Base-by-base conservation (phyloP, 2,329 filamentous ascomycete genomes). In the Beauveria sp. region DNA sequence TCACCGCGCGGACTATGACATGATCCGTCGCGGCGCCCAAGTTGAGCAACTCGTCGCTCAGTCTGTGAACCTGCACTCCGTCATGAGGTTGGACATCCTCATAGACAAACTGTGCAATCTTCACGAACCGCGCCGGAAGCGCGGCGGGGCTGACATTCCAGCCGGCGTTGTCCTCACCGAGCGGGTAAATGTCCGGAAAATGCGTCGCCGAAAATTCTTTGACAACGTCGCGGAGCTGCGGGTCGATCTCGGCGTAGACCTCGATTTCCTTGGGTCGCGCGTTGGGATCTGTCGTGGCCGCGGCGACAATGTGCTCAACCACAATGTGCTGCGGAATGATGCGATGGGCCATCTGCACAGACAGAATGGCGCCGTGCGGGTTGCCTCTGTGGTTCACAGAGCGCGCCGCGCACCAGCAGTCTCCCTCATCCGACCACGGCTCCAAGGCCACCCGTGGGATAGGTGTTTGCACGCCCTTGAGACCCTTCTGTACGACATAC, bases 321-420 rank as follows among this genome's bases (percentile, higher is more conserved):
- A 90, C 84, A 1, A 93, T 70, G 66, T 91, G 82, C 66, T 87
- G 83, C 0, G 89, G 88, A 34, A 87, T 79, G 61, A 93, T 80
- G 6, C 75, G 71, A 40, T 80, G 73, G 40, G 81, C 78, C 20
- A 88, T 79, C 46, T 84, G 73, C 20, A 96, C 83, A 9, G 83
- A 83, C 18, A 98, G 76, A 59, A 85, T 83, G 2, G 86, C 84
- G 43, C 85, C 84, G 54, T 81, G 79, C 8, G 79, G 79, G 18
- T 71, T 69, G 12, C 74, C 73, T 18, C 76, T 74, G 16, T 71
- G 72, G 54, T 79, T 75, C 12, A 69, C 65, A 0, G 76, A 75
- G 3, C 69, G 70, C 0, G 78, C 80, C 5, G 88, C 86, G 72
- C 93, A 98, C 89, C 91, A 98, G 74, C 91, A 96, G 64, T 98